phyloP scores from a whole-genome alignment of 2,329 filamentous ascomycete genomes.

The Chalaropsis ovoidea region DNA sequence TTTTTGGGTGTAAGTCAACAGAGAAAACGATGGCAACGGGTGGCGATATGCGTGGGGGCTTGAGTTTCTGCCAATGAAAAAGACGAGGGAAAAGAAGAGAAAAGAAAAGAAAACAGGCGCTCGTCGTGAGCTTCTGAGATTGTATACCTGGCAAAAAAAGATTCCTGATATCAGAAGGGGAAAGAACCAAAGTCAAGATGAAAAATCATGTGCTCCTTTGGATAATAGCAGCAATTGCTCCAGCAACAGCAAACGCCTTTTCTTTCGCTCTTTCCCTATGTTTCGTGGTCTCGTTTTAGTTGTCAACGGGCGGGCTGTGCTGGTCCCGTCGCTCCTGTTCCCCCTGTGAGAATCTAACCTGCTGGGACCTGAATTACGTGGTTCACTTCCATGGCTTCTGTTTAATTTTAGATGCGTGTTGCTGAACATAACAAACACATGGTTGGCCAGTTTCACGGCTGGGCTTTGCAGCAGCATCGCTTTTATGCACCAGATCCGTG shows the following conservation, averaged over 20 bases:
- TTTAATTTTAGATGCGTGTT: background rate
- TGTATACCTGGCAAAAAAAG: background rate
- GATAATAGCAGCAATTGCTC: background rate
- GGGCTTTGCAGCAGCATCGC: background rate
- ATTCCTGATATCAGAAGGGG: background rate
- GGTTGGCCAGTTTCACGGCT: background rate
- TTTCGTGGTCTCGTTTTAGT: background rate
- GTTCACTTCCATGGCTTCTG: background rate
- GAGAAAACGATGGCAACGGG: constrained; percentile 6
- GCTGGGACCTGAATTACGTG: background rate
- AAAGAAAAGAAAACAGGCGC: background rate
- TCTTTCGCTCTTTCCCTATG: too few species aligned
- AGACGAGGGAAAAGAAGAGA: background rate
- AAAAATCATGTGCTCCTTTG: background rate
- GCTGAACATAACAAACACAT: background rate
- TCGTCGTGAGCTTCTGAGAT: background rate
- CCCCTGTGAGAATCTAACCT: background rate
- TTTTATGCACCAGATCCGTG: background rate
- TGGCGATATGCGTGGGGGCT: background rate
- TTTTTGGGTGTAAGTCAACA: constrained; percentile 4
- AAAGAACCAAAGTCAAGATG: background rate
- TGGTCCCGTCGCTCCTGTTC: background rate
- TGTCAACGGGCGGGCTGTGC: background rate
- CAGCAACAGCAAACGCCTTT: background rate
- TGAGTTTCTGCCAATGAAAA: background rate